Percentiles rank a stretch among this genome's conserved stretches.
phyloP scores from a whole-genome alignment of 2,329 filamentous ascomycete species.

The Aspergillus thermomutatus region DNA sequence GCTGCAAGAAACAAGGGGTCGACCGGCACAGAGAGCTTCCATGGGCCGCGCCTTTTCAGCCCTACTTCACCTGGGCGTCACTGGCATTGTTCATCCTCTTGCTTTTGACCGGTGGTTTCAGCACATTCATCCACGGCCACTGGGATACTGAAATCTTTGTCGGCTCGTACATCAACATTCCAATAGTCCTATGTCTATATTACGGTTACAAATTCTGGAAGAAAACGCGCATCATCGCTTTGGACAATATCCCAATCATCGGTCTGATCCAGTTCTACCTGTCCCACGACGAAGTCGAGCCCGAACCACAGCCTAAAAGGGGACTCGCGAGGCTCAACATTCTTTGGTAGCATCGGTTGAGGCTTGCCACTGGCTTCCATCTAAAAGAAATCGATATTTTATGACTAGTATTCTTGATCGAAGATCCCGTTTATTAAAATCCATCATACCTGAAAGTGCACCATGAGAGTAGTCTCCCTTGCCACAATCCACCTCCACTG shows the following conservation, averaged over 20 bases:
- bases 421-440: too few species aligned
- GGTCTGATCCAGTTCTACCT: neutral
- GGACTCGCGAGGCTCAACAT: neutral
- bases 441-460: too few species aligned
- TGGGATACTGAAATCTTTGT: constrained; percentile 57
- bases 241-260: neutral
- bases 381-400: too few species aligned
- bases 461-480: too few species aligned
- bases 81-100: constrained; percentile 56
- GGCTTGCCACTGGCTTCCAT: too few species aligned
- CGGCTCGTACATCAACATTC: constrained; percentile 57
- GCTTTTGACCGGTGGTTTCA: constrained; percentile 65
- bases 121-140: constrained; percentile 28
- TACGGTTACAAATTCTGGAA: neutral
- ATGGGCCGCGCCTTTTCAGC: constrained; percentile 47
- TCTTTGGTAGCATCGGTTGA: too few species aligned
- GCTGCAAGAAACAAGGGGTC: constrained; percentile 38
- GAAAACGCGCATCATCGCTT: neutral
- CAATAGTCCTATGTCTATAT: constrained; percentile 29
- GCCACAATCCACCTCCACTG: too few species aligned
- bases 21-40: constrained; percentile 34
- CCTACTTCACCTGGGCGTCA: constrained; percentile 57
- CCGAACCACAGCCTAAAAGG: neutral
- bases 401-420: too few species aligned
- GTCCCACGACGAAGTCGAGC: neutral